Conservation (phyloP, 192 early-diverging fungal genomes). For the Globomyces pollinis-pini region DNA sequence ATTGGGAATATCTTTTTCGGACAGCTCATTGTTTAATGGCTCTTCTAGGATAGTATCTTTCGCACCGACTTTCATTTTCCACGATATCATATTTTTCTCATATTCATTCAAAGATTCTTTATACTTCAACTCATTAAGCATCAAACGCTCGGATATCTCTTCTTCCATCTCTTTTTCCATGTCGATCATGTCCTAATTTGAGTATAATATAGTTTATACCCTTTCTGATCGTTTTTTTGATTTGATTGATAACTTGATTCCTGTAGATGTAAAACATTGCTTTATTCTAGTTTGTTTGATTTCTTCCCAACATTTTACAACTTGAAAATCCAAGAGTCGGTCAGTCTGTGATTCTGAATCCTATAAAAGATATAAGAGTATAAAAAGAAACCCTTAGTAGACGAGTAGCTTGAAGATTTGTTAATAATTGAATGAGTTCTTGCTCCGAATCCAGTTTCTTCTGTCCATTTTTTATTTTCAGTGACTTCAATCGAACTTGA, state of each 20-base stretch:
- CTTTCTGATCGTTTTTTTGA: constrained; percentile 1
- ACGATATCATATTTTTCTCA: neutral
- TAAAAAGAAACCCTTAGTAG: constrained; percentile 14
- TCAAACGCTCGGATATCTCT: neutral
- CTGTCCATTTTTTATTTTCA: no score
- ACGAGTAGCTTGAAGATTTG: constrained; percentile 28
- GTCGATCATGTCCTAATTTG: neutral
- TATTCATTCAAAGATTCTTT: constrained; percentile 5
- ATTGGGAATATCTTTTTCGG: constrained; percentile 11
- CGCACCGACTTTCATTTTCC: neutral
- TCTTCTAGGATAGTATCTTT: constrained; percentile 24
- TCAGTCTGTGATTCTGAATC: constrained; percentile 40
- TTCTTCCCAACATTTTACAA: constrained; percentile 38
- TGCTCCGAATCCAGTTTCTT: constrained; percentile 5
- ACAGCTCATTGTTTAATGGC: constrained; percentile 23
- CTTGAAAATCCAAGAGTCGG: constrained; percentile 36
- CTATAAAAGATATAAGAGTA: no score
- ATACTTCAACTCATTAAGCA: neutral
- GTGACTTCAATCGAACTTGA: no score
- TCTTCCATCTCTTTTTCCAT: neutral
- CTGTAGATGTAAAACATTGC: constrained; percentile 13
- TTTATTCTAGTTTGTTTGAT: constrained; percentile 26
- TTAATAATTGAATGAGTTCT: neutral
- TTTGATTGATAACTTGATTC: constrained; percentile 18
- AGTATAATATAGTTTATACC: no score